phyloP scores from a whole-genome alignment of 176 grass and related monocot genomes.

The Cenchrus americanus region DNA sequence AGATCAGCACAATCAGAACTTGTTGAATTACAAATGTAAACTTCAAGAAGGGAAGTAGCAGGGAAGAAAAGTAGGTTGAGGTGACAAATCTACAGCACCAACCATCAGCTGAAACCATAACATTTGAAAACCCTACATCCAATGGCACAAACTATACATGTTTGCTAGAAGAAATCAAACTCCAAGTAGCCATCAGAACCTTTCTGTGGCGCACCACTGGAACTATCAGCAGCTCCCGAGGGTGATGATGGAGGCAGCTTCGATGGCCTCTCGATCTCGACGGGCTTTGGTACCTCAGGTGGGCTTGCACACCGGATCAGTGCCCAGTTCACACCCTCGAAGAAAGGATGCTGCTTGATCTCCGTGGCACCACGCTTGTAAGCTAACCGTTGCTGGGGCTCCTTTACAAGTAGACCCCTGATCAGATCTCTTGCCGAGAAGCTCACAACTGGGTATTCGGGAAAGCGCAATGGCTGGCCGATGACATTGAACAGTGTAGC shows the following conservation, averaged over 20 bases:
- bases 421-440: slow-evolving; percentile 60
- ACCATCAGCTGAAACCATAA: slow-evolving; percentile 27
- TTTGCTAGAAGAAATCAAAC: slow-evolving; percentile 66
- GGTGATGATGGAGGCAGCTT: slow-evolving; percentile 31
- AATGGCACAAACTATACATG: slow-evolving; percentile 30
- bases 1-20: slow-evolving; percentile 19
- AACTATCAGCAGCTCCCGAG: slow-evolving; percentile 1
- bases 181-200: slow-evolving; percentile 59
- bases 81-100: slow-evolving; percentile 36
- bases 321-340: slow-evolving; percentile 64
- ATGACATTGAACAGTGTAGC: slow-evolving; percentile 74
- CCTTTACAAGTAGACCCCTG: slow-evolving; percentile 61
- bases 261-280: slow-evolving; percentile 43
- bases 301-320: slow-evolving; percentile 66
- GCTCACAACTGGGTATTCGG: slow-evolving; percentile 58
- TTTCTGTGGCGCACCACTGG: slow-evolving; percentile 32
- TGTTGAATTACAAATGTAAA: slow-evolving; percentile 27
- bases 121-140: slow-evolving; percentile 24
- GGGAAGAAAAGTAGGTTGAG: slow-evolving; percentile 12
- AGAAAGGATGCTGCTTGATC: slow-evolving; percentile 69
- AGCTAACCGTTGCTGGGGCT: slow-evolving; percentile 62
- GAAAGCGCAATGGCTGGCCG: slow-evolving; percentile 61
- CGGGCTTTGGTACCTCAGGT: slow-evolving; percentile 53
- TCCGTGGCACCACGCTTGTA: slow-evolving; percentile 63
- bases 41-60: not conserved